Percentiles rank a stretch among this genome's conserved stretches.
Evolutionary conservation across 108 stramenopile genomes (phyloP).

Genomic region (Nitzschia sp.): DNA sequence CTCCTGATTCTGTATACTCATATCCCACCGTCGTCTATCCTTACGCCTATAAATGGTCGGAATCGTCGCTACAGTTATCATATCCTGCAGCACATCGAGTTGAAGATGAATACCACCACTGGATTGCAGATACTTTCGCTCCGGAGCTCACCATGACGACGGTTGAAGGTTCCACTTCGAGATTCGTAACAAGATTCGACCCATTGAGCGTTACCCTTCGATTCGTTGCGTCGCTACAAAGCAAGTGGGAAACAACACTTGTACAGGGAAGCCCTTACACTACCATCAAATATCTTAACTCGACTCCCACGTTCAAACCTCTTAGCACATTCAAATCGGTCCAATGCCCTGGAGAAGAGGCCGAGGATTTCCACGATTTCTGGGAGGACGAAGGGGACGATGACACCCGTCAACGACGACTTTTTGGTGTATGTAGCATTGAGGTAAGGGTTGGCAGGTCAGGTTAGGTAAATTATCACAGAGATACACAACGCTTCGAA

Average conservation of each 20-base stretch:
- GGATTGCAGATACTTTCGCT: constrained; percentile 62
- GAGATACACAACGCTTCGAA: not conserved
- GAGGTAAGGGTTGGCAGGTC: constrained; percentile 41
- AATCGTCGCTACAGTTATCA: constrained; percentile 58
- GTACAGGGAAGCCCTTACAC: constrained; percentile 86
- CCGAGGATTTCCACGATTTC: constrained; percentile 34
- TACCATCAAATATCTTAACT: constrained; percentile 53
- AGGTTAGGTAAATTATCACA: not conserved
- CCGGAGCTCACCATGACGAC: constrained; percentile 71
- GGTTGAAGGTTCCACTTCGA: constrained; percentile 42
- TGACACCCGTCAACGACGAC: constrained; percentile 5
- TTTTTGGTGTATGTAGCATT: constrained; percentile 41
- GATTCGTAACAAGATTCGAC: constrained; percentile 70
- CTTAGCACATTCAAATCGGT: constrained; percentile 69
- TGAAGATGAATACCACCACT: constrained; percentile 29
- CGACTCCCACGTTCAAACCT: constrained; percentile 60
- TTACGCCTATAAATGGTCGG: constrained; percentile 80
- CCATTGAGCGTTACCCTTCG: constrained; percentile 75
- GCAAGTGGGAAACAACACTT: constrained; percentile 72
- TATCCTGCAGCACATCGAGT: constrained; percentile 72
- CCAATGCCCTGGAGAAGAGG: constrained; percentile 56
- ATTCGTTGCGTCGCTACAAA: constrained; percentile 42
- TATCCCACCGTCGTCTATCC: constrained; percentile 85
- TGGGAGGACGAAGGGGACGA: constrained; percentile 13
- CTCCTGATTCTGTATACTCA: constrained; percentile 52